These are phyloP conservation scores for Aurinia saxatilis DNA, from an alignment of 345 rosid species.

Conservation along the genomic window DNA sequence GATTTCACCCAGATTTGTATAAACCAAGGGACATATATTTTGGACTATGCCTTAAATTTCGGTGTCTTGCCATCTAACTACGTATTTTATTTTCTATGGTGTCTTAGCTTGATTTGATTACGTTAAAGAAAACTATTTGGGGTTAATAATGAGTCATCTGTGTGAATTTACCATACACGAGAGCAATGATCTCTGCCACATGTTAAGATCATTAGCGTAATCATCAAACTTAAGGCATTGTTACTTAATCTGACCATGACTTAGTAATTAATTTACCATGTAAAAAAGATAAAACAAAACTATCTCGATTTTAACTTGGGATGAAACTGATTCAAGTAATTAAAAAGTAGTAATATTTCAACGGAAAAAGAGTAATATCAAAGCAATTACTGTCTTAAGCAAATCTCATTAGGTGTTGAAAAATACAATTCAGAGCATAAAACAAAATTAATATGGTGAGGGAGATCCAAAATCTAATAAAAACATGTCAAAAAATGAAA, in stretches of 20 bases:
- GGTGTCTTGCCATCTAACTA: no score
- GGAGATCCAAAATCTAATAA: no score
- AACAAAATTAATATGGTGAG: no score
- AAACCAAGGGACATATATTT: no score
- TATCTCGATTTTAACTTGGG: background rate
- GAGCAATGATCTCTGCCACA: constrained; percentile 5
- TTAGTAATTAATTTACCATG: background rate
- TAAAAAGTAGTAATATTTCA: background rate
- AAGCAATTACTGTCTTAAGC: background rate
- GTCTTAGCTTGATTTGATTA: background rate
- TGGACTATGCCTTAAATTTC: no score
- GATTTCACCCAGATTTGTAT: no score
- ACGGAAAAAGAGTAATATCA: no score
- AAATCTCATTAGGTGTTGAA: constrained; percentile 6
- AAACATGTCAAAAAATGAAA: background rate
- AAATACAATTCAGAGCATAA: background rate
- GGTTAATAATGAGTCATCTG: background rate
- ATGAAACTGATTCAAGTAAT: background rate
- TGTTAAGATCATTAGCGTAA: constrained; percentile 5
- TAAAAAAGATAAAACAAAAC: background rate
- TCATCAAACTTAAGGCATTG: background rate
- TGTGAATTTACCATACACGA: background rate
- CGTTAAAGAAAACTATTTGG: no score
- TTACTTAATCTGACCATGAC: background rate
- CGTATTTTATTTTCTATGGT: no score